Evolutionary conservation across 345 rosid species (phyloP).

Genomic region (Citrus cavaleriei): DNA sequence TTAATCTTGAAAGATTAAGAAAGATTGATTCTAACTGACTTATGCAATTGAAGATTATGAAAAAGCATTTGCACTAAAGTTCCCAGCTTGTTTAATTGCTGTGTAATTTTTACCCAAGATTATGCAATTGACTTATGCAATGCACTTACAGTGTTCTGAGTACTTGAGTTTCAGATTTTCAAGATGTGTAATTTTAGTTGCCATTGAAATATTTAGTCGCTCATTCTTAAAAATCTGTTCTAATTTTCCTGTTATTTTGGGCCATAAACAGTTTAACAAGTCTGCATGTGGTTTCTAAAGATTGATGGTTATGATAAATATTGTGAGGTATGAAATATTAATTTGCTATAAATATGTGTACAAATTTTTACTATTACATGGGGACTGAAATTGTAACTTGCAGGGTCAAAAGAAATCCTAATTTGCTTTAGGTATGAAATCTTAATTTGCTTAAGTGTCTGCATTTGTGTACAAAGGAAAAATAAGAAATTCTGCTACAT

Average conservation of each 20-base stretch:
- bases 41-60: too few species aligned
- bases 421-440: too few species aligned
- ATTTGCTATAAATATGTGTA: not conserved
- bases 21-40: too few species aligned
- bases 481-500: too few species aligned
- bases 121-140: too few species aligned
- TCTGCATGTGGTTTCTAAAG: constrained; percentile 88
- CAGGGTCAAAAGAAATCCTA: too few species aligned
- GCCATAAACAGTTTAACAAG: constrained; percentile 75
- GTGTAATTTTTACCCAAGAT: too few species aligned
- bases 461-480: too few species aligned
- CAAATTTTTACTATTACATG: not conserved
- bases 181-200: constrained; percentile 66
- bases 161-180: constrained; percentile 95
- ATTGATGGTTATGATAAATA: constrained; percentile 86
- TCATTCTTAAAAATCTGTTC: not conserved
- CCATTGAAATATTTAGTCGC: not conserved
- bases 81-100: too few species aligned
- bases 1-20: too few species aligned
- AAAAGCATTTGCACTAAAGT: too few species aligned
- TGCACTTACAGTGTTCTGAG: constrained; percentile 27
- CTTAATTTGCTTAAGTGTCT: too few species aligned
- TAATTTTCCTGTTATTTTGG: constrained; percentile 34
- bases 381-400: not conserved
- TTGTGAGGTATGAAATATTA: constrained; percentile 56